These are phyloP conservation scores for Vitis labrusca DNA, from an alignment of 164 flowering plant genomes.

Conservation along the genomic window DNA sequence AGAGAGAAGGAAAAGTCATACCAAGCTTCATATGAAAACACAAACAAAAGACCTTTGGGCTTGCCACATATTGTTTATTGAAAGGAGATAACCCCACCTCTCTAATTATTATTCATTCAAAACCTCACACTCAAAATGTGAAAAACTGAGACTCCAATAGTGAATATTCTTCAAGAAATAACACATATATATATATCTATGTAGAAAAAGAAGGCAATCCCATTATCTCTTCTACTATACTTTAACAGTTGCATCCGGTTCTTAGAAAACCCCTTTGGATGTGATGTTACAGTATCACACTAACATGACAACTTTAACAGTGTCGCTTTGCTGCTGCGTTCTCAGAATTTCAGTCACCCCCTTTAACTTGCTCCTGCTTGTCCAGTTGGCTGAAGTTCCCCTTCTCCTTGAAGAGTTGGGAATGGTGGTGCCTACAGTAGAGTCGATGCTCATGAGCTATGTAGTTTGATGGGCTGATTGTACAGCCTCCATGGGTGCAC, in stretches of 20 bases:
- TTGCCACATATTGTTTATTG: constrained; percentile 15
- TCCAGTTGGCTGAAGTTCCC: constrained; percentile 86
- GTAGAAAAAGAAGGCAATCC: background rate
- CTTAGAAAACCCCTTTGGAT: constrained; percentile 9
- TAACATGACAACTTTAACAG: background rate
- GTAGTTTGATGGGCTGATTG: constrained; percentile 82
- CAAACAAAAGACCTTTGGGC: background rate
- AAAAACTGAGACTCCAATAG: constrained; percentile 14
- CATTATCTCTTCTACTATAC: constrained; percentile 12
- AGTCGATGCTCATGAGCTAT: constrained; percentile 74
- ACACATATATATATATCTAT: constrained; percentile 7
- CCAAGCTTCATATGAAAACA: constrained; percentile 6
- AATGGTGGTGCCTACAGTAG: constrained; percentile 82
- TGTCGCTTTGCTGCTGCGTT: constrained; percentile 24
- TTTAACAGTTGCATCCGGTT: constrained; percentile 14
- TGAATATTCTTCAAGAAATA: constrained; percentile 3
- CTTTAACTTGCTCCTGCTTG: constrained; percentile 45
- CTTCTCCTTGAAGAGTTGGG: constrained; percentile 78
- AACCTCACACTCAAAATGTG: constrained; percentile 21
- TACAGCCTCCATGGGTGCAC: constrained; percentile 82
- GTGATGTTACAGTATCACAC: constrained; percentile 1
- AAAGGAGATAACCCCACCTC: constrained; percentile 11
- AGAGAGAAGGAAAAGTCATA: background rate
- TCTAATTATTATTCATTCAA: constrained; percentile 13
- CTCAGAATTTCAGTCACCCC: constrained; percentile 42